phyloP scores from a whole-genome alignment of 495 filamentous ascomycete species.

The Opeltia flavorubescens region DNA sequence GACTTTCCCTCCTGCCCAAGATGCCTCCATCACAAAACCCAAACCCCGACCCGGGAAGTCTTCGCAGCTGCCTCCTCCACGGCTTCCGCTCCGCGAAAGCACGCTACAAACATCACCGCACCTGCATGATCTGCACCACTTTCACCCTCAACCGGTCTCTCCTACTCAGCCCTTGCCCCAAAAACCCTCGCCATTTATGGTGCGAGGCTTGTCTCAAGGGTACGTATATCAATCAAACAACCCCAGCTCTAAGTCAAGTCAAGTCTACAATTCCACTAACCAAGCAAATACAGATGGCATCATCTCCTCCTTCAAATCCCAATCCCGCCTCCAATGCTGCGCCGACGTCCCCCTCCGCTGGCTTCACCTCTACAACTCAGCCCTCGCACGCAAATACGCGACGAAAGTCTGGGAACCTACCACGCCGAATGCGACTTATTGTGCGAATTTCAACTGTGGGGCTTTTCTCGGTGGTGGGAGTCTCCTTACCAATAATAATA shows the following conservation, averaged over 20 bases:
- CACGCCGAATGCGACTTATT: neutral
- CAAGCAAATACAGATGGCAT: neutral
- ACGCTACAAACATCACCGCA: neutral
- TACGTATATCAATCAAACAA: neutral
- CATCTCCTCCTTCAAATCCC: neutral
- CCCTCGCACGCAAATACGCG: neutral
- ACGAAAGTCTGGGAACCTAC: neutral
- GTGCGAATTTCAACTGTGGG: neutral
- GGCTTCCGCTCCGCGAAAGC: neutral
- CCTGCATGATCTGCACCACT: neutral
- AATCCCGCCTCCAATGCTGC: neutral
- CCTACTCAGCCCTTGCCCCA: neutral
- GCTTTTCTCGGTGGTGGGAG: neutral
- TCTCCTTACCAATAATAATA: too few relatives aligned
- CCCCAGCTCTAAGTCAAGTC: neutral
- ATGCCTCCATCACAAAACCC: too few relatives aligned
- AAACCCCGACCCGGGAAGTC: too few relatives aligned
- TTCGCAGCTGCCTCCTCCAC: too few relatives aligned
- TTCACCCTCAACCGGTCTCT: neutral
- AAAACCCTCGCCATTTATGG: neutral
- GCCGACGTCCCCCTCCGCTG: neutral
- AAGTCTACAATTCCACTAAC: neutral
- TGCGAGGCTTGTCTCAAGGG: neutral
- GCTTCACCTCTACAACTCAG: neutral
- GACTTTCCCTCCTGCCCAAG: too few relatives aligned